Percentiles rank a stretch among this genome's conserved stretches.
phyloP scores from a whole-genome alignment of 805 yeast species.

The Kuraishia floccosa region DNA sequence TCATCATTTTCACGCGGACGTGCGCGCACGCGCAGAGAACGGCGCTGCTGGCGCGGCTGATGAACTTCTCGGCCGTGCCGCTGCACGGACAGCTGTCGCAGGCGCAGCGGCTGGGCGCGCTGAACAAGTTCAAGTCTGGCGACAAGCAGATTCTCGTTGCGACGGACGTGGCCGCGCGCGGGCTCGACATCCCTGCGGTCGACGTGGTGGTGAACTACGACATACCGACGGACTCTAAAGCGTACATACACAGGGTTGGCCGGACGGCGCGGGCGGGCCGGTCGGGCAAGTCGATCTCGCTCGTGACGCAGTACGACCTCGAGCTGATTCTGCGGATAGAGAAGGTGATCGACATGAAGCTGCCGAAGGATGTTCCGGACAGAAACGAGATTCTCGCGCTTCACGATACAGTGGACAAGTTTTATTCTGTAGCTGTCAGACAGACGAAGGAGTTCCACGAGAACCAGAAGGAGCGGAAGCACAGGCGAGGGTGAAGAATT shows the following conservation, averaged over 20 bases:
- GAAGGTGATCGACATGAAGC: constrained; percentile 69
- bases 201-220: constrained; percentile 86
- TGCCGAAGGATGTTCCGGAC: constrained; percentile 76
- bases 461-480: not conserved
- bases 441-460: constrained; percentile 58
- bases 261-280: constrained; percentile 96
- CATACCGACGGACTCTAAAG: constrained; percentile 93
- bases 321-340: constrained; percentile 85
- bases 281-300: constrained; percentile 75
- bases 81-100: constrained; percentile 88
- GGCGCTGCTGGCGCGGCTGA: constrained; percentile 63
- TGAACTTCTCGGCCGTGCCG: constrained; percentile 87
- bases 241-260: constrained; percentile 94
- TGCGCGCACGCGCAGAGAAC: constrained; percentile 93
- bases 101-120: constrained; percentile 72
- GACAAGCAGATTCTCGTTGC: constrained; percentile 61
- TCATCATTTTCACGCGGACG: constrained; percentile 85
- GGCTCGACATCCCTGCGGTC: constrained; percentile 91
- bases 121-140: constrained; percentile 71
- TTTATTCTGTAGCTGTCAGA: constrained; percentile 80
- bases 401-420: constrained; percentile 83
- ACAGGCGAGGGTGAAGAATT: no score
- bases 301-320: constrained; percentile 91
- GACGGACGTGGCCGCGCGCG: constrained; percentile 92
- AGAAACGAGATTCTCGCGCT: constrained; percentile 67